Evolutionary conservation across 2,329 filamentous ascomycete species (phyloP).

Genomic region (Penicillium griseofulvum): DNA sequence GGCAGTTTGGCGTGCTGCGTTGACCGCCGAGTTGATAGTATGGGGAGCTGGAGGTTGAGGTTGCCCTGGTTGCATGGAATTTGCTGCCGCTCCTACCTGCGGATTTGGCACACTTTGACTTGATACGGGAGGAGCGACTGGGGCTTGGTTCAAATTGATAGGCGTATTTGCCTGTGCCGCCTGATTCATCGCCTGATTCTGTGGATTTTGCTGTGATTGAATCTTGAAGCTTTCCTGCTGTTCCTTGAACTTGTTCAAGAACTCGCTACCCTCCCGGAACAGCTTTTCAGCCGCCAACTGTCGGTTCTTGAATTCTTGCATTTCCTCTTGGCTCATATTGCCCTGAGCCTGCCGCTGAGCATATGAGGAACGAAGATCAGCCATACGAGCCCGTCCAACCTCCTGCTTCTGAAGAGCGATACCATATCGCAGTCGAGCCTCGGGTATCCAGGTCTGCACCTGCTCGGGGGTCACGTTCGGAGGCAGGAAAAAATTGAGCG

Average conservation of each 20-base stretch:
- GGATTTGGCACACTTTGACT: slow-evolving; percentile 19
- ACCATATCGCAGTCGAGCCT: slow-evolving; percentile 49
- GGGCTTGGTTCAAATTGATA: slow-evolving; percentile 13
- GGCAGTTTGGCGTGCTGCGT: slow-evolving; percentile 43
- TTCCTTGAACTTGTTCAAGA: slow-evolving; percentile 49
- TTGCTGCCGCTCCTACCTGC: slow-evolving; percentile 25
- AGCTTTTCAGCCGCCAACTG: slow-evolving; percentile 42
- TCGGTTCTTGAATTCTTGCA: slow-evolving; percentile 44
- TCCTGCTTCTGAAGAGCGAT: slow-evolving; percentile 50
- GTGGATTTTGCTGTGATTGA: slow-evolving; percentile 33
- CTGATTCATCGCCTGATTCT: slow-evolving; percentile 21
- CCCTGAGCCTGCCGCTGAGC: slow-evolving; percentile 39
- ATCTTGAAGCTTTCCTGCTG: slow-evolving; percentile 47
- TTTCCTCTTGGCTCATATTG: slow-evolving; percentile 43
- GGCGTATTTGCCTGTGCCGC: slow-evolving; percentile 21
- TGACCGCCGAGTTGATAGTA: slow-evolving; percentile 50
- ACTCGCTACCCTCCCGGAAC: slow-evolving; percentile 45
- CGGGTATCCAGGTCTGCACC: slow-evolving; percentile 46
- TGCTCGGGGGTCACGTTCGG: slow-evolving; percentile 46
- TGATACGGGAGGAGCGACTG: slow-evolving; percentile 18
- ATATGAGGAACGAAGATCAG: slow-evolving; percentile 42
- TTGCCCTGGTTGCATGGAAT: slow-evolving; percentile 35
- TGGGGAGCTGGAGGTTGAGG: slow-evolving; percentile 42
- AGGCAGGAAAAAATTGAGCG: slow-evolving; percentile 45
- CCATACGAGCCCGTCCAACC: slow-evolving; percentile 44